Evolutionary conservation across 208 protist species (phyloP).

Genomic region (Leishmania braziliensis): DNA sequence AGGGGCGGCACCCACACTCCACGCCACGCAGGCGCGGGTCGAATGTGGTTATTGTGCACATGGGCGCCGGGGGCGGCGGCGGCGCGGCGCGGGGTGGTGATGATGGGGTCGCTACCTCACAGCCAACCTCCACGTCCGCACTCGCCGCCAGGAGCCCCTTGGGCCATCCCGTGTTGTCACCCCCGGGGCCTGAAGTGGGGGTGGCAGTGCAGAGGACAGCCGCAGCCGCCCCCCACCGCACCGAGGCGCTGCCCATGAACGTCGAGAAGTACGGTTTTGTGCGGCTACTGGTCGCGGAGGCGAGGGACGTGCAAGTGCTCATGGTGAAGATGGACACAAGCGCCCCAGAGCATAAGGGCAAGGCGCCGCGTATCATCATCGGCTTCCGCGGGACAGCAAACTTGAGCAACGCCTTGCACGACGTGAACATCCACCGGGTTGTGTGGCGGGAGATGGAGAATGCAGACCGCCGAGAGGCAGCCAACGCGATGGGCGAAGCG

Average conservation of each 20-base stretch:
- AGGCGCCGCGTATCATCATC: slow-evolving; percentile 82
- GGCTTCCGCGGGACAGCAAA: slow-evolving; percentile 88
- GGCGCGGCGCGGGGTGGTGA: neutral
- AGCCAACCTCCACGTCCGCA: neutral
- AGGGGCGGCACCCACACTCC: neutral
- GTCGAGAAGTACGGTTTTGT: slow-evolving; percentile 84
- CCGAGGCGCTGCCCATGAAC: slow-evolving; percentile 55
- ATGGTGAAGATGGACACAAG: slow-evolving; percentile 61
- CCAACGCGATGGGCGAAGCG: neutral
- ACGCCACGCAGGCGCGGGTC: neutral
- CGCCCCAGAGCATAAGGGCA: slow-evolving; percentile 45
- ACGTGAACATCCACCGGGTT: slow-evolving; percentile 70
- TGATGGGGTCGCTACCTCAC: neutral
- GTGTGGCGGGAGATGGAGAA: slow-evolving; percentile 81
- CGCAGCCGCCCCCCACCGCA: neutral
- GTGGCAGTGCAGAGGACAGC: neutral
- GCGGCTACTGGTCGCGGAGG: slow-evolving; percentile 53
- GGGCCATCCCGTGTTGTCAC: neutral
- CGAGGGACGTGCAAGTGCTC: slow-evolving; percentile 76
- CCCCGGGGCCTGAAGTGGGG: neutral
- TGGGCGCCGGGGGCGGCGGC: neutral
- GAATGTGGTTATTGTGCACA: slow-evolving; percentile 14
- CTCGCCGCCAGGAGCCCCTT: neutral
- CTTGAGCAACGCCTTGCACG: slow-evolving; percentile 78
- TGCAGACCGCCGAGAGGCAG: neutral